Percentiles rank a stretch among this genome's conserved stretches.
phyloP scores from a whole-genome alignment of 345 rosid genomes.

The Hibiscus mutabilis region DNA sequence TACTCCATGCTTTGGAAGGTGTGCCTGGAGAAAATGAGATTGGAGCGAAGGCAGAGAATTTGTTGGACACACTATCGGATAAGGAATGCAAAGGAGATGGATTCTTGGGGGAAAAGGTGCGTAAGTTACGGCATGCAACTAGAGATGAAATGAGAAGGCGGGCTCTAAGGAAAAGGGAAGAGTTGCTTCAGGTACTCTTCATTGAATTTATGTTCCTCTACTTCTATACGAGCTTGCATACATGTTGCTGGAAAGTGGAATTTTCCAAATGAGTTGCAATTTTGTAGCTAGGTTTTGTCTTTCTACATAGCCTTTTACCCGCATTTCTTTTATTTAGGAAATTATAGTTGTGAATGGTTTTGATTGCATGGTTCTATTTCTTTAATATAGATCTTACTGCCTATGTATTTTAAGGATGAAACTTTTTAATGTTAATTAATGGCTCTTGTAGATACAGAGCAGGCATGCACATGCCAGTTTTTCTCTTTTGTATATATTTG shows the following conservation, averaged over 20 bases:
- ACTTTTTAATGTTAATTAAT: not conserved
- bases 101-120: constrained; percentile 75
- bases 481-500: constrained; percentile 6
- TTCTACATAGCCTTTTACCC: not conserved
- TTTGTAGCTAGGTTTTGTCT: not conserved
- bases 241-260: not conserved
- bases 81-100: constrained; percentile 96
- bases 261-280: not conserved
- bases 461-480: not conserved
- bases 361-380: not conserved
- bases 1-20: constrained; percentile 95
- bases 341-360: not conserved
- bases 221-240: not conserved
- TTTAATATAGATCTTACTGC: not conserved
- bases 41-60: constrained; percentile 95
- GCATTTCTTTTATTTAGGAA: not conserved
- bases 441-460: not conserved
- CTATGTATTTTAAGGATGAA: not conserved
- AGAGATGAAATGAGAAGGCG: constrained; percentile 90
- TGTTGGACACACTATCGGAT: constrained; percentile 79
- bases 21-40: constrained; percentile 92
- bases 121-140: constrained; percentile 76
- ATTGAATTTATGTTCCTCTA: not conserved
- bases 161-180: constrained; percentile 77
- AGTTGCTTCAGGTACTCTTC: constrained; percentile 67